phyloP scores from a whole-genome alignment of 345 rosid species.

The Pistacia vera region DNA sequence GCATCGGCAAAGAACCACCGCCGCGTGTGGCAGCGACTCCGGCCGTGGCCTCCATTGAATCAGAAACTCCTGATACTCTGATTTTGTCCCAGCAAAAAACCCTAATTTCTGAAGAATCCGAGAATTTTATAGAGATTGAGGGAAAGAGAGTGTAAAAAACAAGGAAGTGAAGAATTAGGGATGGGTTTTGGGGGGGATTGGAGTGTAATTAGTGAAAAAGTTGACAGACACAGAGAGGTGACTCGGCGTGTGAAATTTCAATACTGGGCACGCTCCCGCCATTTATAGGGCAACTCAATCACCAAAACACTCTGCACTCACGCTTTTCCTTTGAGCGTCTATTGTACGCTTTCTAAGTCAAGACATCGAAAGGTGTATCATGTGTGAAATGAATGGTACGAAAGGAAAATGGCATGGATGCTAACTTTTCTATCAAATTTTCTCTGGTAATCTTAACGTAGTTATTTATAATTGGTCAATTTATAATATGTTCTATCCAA shows the following conservation, averaged over 20 bases:
- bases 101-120: not conserved
- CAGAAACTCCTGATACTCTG: slow-evolving; percentile 12
- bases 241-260: slow-evolving; percentile 29
- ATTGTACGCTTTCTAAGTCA: not conserved
- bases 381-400: too few species aligned
- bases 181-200: slow-evolving; percentile 29
- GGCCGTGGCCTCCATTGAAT: slow-evolving; percentile 77
- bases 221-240: slow-evolving; percentile 29
- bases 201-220: slow-evolving; percentile 30
- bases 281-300: slow-evolving; percentile 37
- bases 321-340: slow-evolving; percentile 25
- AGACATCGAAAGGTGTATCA: too few species aligned
- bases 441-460: too few species aligned
- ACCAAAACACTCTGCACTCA: not conserved
- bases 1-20: slow-evolving; percentile 60
- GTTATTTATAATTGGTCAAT: too few species aligned
- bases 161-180: slow-evolving; percentile 9
- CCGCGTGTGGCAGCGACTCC: slow-evolving; percentile 65
- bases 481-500: too few species aligned
- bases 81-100: not conserved
- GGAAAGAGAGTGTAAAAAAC: not conserved
- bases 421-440: too few species aligned
- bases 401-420: too few species aligned
- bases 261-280: slow-evolving; percentile 33
- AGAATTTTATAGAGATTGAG: not conserved